phyloP scores from a whole-genome alignment of 192 early-diverging fungal species.

The Coemansia sp. region DNA sequence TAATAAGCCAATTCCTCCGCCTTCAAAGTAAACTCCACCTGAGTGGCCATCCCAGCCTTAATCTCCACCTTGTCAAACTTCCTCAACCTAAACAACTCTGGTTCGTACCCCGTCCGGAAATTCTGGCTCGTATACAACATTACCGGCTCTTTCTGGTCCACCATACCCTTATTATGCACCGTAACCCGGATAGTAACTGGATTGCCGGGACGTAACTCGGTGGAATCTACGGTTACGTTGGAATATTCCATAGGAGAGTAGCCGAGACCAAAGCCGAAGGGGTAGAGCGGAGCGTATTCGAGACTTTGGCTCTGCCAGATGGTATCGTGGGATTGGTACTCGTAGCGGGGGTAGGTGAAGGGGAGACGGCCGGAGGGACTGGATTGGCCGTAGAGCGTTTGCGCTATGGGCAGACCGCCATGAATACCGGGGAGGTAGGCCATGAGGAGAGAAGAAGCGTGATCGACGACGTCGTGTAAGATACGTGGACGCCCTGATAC shows the following conservation, averaged over 20 bases:
- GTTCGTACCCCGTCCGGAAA: constrained; percentile 57
- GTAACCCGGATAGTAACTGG: constrained; percentile 38
- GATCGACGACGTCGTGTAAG: constrained; percentile 42
- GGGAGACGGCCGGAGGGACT: constrained; percentile 63
- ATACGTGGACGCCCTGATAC: constrained; percentile 61
- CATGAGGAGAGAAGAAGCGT: constrained; percentile 51
- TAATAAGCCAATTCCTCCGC: constrained; percentile 45
- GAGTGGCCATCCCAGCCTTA: constrained; percentile 8
- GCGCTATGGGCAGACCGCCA: constrained; percentile 60
- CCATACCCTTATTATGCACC: constrained; percentile 45
- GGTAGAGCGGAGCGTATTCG: constrained; percentile 59
- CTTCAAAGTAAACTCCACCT: constrained; percentile 31
- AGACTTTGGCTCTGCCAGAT: constrained; percentile 43
- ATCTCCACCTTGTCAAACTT: constrained; percentile 53
- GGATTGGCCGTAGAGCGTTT: constrained; percentile 58
- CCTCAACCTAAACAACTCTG: constrained; percentile 57
- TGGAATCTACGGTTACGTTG: constrained; percentile 24
- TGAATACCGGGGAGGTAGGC: constrained; percentile 62
- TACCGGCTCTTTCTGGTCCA: constrained; percentile 55
- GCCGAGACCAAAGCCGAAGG: constrained; percentile 60
- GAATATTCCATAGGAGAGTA: constrained; percentile 57
- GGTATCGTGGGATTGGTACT: constrained; percentile 38
- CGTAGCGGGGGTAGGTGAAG: constrained; percentile 59
- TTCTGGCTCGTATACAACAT: constrained; percentile 59
- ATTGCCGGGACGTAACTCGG: constrained; percentile 9